phyloP scores from a whole-genome alignment of 225 moss, liverwort and hornwort species.

The Bryum argenteum region DNA sequence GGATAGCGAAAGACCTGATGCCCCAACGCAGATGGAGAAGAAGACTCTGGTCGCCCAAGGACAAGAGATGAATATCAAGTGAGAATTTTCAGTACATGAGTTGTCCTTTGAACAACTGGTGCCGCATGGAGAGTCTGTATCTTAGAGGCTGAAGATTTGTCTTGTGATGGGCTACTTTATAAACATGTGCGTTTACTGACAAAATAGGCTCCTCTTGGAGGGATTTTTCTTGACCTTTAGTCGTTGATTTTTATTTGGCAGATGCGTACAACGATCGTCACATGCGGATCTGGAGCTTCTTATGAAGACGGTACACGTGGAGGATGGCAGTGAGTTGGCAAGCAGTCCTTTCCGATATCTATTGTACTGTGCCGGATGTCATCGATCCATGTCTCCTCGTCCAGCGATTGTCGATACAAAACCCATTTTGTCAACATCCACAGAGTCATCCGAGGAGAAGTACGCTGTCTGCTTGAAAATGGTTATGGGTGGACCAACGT shows the following conservation, averaged over 20 bases:
- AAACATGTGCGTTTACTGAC: constrained; percentile 2
- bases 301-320: constrained; percentile 69
- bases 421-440: constrained; percentile 27
- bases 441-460: constrained; percentile 37
- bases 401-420: constrained; percentile 37
- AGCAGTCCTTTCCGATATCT: constrained; percentile 73
- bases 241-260: constrained; percentile 39
- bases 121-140: not conserved
- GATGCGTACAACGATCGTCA: constrained; percentile 57
- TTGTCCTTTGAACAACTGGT: constrained; percentile 13
- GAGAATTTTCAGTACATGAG: constrained; percentile 18
- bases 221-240: not conserved
- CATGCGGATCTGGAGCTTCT: constrained; percentile 57
- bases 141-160: constrained; percentile 3
- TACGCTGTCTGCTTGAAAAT: constrained; percentile 49
- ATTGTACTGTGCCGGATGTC: constrained; percentile 58
- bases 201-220: not conserved
- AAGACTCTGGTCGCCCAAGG: constrained; percentile 72
- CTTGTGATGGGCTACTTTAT: not conserved
- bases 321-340: constrained; percentile 77
- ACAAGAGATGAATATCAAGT: constrained; percentile 74
- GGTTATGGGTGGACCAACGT: constrained; percentile 40
- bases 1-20: constrained; percentile 46
- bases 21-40: constrained; percentile 38
- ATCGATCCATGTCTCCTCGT: constrained; percentile 47